A percentile compares a stretch with the other conserved stretches of the same genome.
phyloP scores from a whole-genome alignment of 2,329 filamentous ascomycete species.

The Laburnicola sp. region DNA sequence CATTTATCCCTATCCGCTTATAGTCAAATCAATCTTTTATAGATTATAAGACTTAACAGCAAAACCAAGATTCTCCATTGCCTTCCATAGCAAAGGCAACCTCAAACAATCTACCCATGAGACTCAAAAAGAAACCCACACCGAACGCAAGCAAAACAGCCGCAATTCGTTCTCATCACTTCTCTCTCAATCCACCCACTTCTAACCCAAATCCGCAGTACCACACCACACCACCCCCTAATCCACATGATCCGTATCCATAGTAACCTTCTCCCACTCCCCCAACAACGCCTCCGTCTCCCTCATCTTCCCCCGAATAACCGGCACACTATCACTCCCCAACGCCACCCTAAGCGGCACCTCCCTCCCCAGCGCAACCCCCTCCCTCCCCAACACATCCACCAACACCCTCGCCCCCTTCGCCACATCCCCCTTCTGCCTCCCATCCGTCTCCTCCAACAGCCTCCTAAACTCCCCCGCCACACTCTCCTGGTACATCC shows the following conservation, averaged over 20 bases:
- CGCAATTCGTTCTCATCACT: too few species aligned
- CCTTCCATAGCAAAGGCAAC: too few species aligned
- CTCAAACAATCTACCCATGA: too few species aligned
- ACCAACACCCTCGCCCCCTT: constrained; percentile 59
- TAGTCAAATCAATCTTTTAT: too few species aligned
- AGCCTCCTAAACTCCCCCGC: constrained; percentile 37
- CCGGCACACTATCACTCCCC: constrained; percentile 51
- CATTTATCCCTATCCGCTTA: too few species aligned
- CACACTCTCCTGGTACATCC: constrained; percentile 41
- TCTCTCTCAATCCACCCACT: too few species aligned
- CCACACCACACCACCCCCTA: not conserved
- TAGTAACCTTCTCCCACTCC: constrained; percentile 42
- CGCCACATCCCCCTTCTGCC: constrained; percentile 59
- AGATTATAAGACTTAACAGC: too few species aligned
- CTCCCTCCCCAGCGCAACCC: constrained; percentile 52
- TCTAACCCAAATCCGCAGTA: too few species aligned
- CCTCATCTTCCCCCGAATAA: constrained; percentile 22
- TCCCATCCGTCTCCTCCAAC: constrained; percentile 48
- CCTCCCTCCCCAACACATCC: constrained; percentile 58
- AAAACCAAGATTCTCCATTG: too few species aligned
- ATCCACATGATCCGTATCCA: constrained; percentile 23
- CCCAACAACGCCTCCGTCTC: constrained; percentile 35
- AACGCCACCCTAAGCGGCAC: constrained; percentile 60
- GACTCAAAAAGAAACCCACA: too few species aligned
- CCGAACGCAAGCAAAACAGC: too few species aligned